Percentiles rank a stretch among this genome's conserved stretches.
Evolutionary conservation across 2,329 filamentous ascomycete genomes (phyloP).

Genomic region (Paraconiothyrium sp.): DNA sequence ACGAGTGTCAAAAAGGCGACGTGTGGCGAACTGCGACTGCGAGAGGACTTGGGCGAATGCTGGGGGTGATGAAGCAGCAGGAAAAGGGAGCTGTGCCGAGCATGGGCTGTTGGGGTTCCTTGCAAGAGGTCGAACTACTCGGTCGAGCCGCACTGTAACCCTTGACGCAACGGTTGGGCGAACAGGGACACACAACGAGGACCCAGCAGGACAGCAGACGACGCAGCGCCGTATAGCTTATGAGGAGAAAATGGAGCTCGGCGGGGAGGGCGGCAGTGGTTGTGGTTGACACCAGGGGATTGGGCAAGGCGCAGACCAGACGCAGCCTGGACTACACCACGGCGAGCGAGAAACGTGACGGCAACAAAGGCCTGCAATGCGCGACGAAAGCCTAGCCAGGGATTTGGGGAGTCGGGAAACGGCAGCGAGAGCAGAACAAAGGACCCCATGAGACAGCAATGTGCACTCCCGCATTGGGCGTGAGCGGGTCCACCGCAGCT

Average conservation of each 20-base stretch:
- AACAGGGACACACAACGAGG: background rate
- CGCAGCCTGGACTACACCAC: constrained; percentile 2
- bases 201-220: background rate
- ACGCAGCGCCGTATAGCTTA: background rate
- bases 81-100: constrained; percentile 9
- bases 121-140: constrained; percentile 8
- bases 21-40: constrained; percentile 9
- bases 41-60: constrained; percentile 5
- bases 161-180: constrained; percentile 11
- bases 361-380: background rate
- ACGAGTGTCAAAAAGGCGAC: constrained; percentile 16
- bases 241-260: background rate
- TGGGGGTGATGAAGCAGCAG: background rate
- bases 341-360: constrained; percentile 10
- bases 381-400: background rate
- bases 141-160: constrained; percentile 12
- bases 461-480: constrained; percentile 15
- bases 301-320: background rate
- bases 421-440: constrained; percentile 11
- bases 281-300: background rate
- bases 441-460: background rate
- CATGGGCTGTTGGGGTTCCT: constrained; percentile 1
- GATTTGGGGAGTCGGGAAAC: constrained; percentile 2
- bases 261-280: background rate
- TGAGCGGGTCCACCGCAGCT: background rate